These are phyloP conservation scores for Beauveria asiatica DNA, from an alignment of 2,329 filamentous ascomycete genomes.

Conservation along the genomic window DNA sequence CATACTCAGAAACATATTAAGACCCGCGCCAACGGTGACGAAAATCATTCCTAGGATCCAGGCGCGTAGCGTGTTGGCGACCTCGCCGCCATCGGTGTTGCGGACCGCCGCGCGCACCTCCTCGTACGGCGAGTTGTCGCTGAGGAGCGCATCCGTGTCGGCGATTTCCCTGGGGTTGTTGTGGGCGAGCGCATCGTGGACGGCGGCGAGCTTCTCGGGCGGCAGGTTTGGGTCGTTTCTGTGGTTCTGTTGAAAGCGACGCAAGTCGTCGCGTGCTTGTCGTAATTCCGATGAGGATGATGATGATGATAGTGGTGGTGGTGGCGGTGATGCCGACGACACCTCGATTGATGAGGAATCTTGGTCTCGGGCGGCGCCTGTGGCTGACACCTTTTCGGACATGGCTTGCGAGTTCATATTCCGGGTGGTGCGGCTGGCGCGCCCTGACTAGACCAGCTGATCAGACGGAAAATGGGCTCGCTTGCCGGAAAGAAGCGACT, in stretches of 20 bases:
- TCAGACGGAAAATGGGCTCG: not conserved
- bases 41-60: slow-evolving; percentile 38
- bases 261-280: slow-evolving; percentile 14
- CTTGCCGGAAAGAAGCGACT: not conserved
- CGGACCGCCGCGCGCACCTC: slow-evolving; percentile 26
- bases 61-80: slow-evolving; percentile 30
- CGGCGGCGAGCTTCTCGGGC: slow-evolving; percentile 23
- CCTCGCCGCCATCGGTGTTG: slow-evolving; percentile 29
- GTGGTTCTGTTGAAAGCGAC: slow-evolving; percentile 24
- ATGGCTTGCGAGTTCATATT: not conserved
- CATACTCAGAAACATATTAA: slow-evolving; percentile 40
- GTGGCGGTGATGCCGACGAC: not conserved
- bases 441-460: not conserved
- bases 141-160: slow-evolving; percentile 24
- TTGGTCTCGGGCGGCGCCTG: not conserved
- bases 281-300: too few relatives aligned
- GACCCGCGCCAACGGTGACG: slow-evolving; percentile 35
- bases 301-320: too few relatives aligned
- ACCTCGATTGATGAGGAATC: not conserved
- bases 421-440: not conserved
- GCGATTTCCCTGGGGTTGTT: slow-evolving; percentile 24
- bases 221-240: slow-evolving; percentile 28
- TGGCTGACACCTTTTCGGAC: not conserved
- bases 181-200: slow-evolving; percentile 22
- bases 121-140: slow-evolving; percentile 30